A percentile compares a stretch with the other conserved stretches of the same genome.
Evolutionary conservation across 2,329 filamentous ascomycete genomes (phyloP).

Genomic region (Aspergillus arachidicola): DNA sequence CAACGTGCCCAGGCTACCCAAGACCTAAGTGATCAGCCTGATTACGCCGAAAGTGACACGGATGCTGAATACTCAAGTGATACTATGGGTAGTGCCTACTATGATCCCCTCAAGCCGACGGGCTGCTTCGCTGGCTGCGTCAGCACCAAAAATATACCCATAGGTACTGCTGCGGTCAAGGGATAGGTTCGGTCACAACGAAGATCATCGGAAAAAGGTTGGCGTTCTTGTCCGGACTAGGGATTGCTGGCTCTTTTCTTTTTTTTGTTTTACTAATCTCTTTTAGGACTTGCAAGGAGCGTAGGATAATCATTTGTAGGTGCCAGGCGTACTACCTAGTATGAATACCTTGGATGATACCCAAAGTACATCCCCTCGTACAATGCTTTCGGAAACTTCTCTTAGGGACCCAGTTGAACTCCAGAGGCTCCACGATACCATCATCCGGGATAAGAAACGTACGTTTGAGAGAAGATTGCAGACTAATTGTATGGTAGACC

Average conservation of each 20-base stretch:
- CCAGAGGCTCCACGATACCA: background rate
- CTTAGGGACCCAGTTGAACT: background rate
- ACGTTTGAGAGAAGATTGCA: background rate
- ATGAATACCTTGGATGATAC: background rate
- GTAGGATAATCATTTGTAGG: background rate
- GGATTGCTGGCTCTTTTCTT: background rate
- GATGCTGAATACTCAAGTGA: constrained; percentile 64
- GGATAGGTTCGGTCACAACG: background rate
- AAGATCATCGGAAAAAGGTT: background rate
- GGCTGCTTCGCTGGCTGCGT: constrained; percentile 48
- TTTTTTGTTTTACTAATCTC: background rate
- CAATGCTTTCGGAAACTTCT: background rate
- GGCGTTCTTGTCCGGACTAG: background rate
- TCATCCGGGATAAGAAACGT: background rate
- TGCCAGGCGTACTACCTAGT: background rate
- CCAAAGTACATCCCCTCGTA: background rate
- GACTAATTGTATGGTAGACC: background rate
- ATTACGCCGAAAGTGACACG: constrained; percentile 69
- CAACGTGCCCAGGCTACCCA: constrained; percentile 1
- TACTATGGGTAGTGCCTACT: constrained; percentile 47
- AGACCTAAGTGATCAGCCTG: constrained; percentile 6
- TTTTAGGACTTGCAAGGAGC: background rate
- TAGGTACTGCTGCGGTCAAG: constrained; percentile 17
- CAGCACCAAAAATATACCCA: constrained; percentile 18
- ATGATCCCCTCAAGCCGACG: constrained; percentile 56